Evolutionary conservation across 768 basidiomycete genomes (phyloP).

Genomic region (Mycena chlorophos): DNA sequence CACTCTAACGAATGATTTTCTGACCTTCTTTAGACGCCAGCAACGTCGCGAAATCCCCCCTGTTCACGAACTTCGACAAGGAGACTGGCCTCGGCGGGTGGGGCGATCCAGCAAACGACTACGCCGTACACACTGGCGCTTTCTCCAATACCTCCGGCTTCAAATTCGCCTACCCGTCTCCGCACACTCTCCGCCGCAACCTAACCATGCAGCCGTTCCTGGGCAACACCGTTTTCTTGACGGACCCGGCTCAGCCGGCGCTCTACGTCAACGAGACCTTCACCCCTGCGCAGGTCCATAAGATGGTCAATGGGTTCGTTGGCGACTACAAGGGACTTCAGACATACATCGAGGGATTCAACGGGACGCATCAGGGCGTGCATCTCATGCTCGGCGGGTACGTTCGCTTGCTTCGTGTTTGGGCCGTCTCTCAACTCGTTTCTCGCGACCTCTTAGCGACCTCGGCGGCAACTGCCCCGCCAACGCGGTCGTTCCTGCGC

Average conservation of each 20-base stretch:
- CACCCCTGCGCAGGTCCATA: slow-evolving; percentile 24
- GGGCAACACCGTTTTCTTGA: slow-evolving; percentile 13
- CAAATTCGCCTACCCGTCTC: slow-evolving; percentile 32
- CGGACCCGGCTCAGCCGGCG: slow-evolving; percentile 17
- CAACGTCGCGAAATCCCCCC: slow-evolving; percentile 19
- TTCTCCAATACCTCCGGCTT: slow-evolving; percentile 24
- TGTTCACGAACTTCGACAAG: slow-evolving; percentile 22
- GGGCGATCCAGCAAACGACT: slow-evolving; percentile 23
- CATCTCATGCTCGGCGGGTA: slow-evolving; percentile 36
- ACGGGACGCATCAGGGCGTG: slow-evolving; percentile 33
- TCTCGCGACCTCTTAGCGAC: slow-evolving; percentile 32
- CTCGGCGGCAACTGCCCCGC: slow-evolving; percentile 30
- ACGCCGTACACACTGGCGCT: slow-evolving; percentile 29
- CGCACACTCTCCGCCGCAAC: slow-evolving; percentile 35
- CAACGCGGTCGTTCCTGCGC: too few species aligned
- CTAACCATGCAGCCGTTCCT: slow-evolving; percentile 34
- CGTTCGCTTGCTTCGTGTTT: too few species aligned
- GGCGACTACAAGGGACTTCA: slow-evolving; percentile 38
- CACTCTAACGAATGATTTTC: background rate
- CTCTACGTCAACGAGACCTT: slow-evolving; percentile 31
- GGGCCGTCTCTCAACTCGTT: too few species aligned
- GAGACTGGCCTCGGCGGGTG: slow-evolving; percentile 24
- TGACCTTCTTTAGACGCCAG: slow-evolving; percentile 1
- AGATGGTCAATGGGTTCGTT: slow-evolving; percentile 28
- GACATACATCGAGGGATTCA: slow-evolving; percentile 29